Evolutionary conservation across 208 protist genomes (phyloP).

Genomic region (Leishmania lainsoni): DNA sequence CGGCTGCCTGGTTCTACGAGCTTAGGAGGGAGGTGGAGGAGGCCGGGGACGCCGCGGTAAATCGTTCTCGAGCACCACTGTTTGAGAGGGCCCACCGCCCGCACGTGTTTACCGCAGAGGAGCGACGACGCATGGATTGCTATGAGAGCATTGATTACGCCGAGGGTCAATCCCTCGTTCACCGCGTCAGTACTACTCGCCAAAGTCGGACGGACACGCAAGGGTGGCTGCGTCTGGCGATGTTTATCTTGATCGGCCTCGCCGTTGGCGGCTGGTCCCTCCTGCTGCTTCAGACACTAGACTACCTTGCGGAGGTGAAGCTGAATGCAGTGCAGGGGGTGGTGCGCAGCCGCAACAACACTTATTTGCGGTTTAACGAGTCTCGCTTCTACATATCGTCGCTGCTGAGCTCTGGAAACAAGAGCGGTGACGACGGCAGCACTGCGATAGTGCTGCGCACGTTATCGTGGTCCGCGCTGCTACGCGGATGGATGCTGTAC

Average conservation of each 20-base stretch:
- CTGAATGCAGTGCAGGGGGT: constrained; percentile 39
- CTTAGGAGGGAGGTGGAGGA: constrained; percentile 47
- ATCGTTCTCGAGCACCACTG: constrained; percentile 39
- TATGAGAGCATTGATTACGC: constrained; percentile 86
- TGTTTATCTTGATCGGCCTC: constrained; percentile 66
- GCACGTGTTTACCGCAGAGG: constrained; percentile 63
- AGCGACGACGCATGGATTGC: constrained; percentile 73
- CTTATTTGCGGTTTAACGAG: background rate
- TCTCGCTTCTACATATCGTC: background rate
- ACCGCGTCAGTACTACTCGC: constrained; percentile 37
- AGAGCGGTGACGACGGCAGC: background rate
- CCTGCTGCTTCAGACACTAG: constrained; percentile 74
- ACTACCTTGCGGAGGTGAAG: constrained; percentile 52
- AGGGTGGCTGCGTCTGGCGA: constrained; percentile 59
- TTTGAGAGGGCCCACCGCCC: constrained; percentile 54
- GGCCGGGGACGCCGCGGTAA: constrained; percentile 49
- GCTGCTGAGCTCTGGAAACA: background rate
- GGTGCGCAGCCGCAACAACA: constrained; percentile 26
- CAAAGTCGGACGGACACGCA: constrained; percentile 24
- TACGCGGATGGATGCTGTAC: constrained; percentile 41
- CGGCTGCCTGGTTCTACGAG: constrained; percentile 58
- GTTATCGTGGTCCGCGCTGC: constrained; percentile 34
- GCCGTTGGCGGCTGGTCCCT: constrained; percentile 65
- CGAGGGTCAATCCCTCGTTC: constrained; percentile 53
- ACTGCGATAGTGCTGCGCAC: constrained; percentile 13